Base-by-base conservation (phyloP, 2,329 filamentous ascomycete species). In the Colletotrichum sp. region DNA sequence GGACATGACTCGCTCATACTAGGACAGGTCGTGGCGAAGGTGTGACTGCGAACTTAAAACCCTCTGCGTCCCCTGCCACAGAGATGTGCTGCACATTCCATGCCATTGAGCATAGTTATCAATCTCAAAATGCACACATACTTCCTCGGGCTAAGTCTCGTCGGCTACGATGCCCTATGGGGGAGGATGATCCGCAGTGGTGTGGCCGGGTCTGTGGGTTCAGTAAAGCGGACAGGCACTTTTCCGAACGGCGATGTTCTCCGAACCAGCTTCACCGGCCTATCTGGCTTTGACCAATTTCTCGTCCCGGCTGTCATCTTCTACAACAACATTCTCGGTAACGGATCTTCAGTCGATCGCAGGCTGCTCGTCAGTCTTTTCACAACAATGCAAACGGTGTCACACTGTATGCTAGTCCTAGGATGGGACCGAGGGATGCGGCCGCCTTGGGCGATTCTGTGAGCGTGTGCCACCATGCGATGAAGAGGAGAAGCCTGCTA, bases 121-220 rank as follows among this genome's bases (percentile, higher is more conserved):
- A n/a, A 48, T 34, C 3, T 27, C n/a, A n/a, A 16, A 4, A 73
- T 73, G 70, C 65, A 73, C 25, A 55, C 65, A 6, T 73, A 64
- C n/a, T 73, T 73, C 12, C 70, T 73, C 13, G 70, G 70, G 5
- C 8, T 73, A 16, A 73, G 70, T 55, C 30, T 73, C 6, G 36
- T 64, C 4, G 70, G 65, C 3, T 73, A 69, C 18, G 70, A 73
- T 27, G 52, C 30, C 13, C 39, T 73, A 7, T 73, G 65, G 70
- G 70, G 70, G 4, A 25, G 70, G 4, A 73, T 73, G 70, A 55
- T 73, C 5, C 70, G 65, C 8, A 56, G 39, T 1, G 70, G 70
- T 4, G 70, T 64, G 10, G 70, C 30, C 8, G 65, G 56, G 12
- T 39, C 27, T 18, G 60, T 70, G 2, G 60, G 32, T 12, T 25